Evolutionary conservation across 2,329 filamentous ascomycete genomes (phyloP), one percentile per base, ranked within the genome.

Genomic region (Penicillium freii): DNA sequence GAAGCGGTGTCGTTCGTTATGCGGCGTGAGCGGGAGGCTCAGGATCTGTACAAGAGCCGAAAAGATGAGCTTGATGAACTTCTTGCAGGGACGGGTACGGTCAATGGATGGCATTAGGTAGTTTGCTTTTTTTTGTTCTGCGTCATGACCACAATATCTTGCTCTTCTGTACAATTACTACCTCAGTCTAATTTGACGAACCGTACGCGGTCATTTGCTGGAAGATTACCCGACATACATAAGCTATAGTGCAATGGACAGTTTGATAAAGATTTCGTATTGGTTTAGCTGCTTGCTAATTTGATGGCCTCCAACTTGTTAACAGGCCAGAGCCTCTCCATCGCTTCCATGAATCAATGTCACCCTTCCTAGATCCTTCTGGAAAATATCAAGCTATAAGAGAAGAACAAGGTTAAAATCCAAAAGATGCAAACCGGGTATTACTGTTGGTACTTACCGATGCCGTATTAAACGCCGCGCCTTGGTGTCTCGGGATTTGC

Each of bases 1-100:
- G 88, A 90, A n/a, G 92, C 97, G 73, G 92, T 96, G 23, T 83
- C 81, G 7, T 90, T 90, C 66, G 84, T 97, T 10, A 90, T 86
- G 65, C 85, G 85, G 66, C 82, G 93, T 61, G 93, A 97, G 78
- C 82, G 92, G 57, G 91, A 97, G 76, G 92, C 91, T 7, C 94
- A 99, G 76, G 92, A 97, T 62, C 73, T 88, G 67, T 99, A 94
- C 72, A 84, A 90, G 66, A 79, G 78, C 62, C 84, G 86, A 58
- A 91, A 84, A 75, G 90, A 92, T 46, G 94, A 97, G 79, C 74
- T 97, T 64, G 84, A 87, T 47, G 78, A 76, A 53, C 76, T 96
- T 49, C 59, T 72, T 55, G 63, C 68, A 64, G 69, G 69, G 17
- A 68, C 65, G 11, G 68, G 63, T 1, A 66, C 59, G 34, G 70